Percentiles rank a stretch among this genome's conserved stretches.
These are phyloP conservation scores for Ochetophila trinervis DNA, from an alignment of 306 rosid genomes.

Conservation along the genomic window DNA sequence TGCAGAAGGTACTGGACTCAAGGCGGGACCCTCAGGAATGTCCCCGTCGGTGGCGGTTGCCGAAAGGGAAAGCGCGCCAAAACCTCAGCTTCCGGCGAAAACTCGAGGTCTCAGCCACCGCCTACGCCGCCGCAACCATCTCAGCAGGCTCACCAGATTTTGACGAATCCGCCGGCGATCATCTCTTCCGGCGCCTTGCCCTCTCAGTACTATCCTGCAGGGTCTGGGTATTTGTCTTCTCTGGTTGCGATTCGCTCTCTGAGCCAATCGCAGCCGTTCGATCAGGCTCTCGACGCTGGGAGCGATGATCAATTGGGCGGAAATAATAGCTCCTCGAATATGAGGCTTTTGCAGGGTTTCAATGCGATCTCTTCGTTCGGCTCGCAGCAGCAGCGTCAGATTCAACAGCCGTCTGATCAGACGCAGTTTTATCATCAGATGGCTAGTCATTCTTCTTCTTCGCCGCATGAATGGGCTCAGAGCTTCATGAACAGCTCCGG, in stretches of 20 bases:
- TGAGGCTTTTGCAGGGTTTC: slow-evolving; percentile 45
- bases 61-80: slow-evolving; percentile 49
- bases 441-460: too few relatives aligned
- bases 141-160: slow-evolving; percentile 14
- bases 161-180: slow-evolving; percentile 1
- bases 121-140: neutral
- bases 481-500: slow-evolving; percentile 27
- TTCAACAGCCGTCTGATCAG: slow-evolving; percentile 21
- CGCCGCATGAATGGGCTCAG: slow-evolving; percentile 32
- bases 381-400: slow-evolving; percentile 21
- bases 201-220: slow-evolving; percentile 27
- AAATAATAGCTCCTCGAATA: slow-evolving; percentile 24
- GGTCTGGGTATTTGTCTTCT: slow-evolving; percentile 40
- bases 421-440: slow-evolving; percentile 22
- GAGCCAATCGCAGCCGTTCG: slow-evolving; percentile 22
- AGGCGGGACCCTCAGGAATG: slow-evolving; percentile 62
- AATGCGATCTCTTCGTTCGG: slow-evolving; percentile 23
- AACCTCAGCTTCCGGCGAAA: neutral
- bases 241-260: slow-evolving; percentile 34
- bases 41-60: slow-evolving; percentile 60
- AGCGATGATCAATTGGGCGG: slow-evolving; percentile 2
- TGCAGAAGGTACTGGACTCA: slow-evolving; percentile 71
- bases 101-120: slow-evolving; percentile 12
- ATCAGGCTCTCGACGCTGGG: slow-evolving; percentile 16
- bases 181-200: neutral